Conservation (phyloP, 108 stramenopile species). For the Licmophora abbreviata region DNA sequence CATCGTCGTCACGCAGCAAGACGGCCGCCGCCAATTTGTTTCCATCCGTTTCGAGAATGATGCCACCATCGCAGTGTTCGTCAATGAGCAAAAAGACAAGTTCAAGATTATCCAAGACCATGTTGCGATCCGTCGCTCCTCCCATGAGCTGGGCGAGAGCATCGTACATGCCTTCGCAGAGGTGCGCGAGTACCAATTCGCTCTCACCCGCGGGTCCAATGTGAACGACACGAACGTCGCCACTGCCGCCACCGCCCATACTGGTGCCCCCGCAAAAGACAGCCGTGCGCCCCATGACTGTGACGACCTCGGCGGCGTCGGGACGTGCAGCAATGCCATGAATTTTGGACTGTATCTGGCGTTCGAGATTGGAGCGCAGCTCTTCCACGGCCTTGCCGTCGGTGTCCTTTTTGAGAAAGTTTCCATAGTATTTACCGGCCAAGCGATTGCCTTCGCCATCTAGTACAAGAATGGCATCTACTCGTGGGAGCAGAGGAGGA, state of each 20-base stretch:
- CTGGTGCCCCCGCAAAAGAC: conserved; percentile 66
- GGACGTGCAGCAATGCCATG: conserved; percentile 57
- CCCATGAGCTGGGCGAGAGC: conserved; percentile 76
- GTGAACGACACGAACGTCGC: conserved; percentile 72
- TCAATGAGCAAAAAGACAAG: conserved; percentile 83
- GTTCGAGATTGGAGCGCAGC: conserved; percentile 52
- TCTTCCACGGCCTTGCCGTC: conserved; percentile 40
- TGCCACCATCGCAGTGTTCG: conserved; percentile 83
- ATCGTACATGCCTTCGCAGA: conserved; percentile 84
- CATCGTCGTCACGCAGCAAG: conserved; percentile 64
- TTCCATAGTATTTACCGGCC: conserved; percentile 83
- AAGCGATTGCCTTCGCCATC: conserved; percentile 79
- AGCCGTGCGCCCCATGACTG: conserved; percentile 59
- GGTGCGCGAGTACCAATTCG: conserved; percentile 70
- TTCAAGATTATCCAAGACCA: conserved; percentile 85
- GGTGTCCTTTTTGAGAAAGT: conserved; percentile 41
- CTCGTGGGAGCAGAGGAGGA: conserved; percentile 76
- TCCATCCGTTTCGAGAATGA: conserved; percentile 76
- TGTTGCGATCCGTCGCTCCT: conserved; percentile 67
- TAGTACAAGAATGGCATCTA: conserved; percentile 82
- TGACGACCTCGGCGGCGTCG: conserved; percentile 83
- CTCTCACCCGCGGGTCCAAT: conserved; percentile 70
- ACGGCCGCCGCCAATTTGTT: conserved; percentile 65
- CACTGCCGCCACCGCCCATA: conserved; percentile 20
- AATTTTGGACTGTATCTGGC: conserved; percentile 70